Evolutionary conservation across 2,329 filamentous ascomycete genomes (phyloP), one percentile per base, ranked within the genome.

Genomic region (Diaporthe citri): DNA sequence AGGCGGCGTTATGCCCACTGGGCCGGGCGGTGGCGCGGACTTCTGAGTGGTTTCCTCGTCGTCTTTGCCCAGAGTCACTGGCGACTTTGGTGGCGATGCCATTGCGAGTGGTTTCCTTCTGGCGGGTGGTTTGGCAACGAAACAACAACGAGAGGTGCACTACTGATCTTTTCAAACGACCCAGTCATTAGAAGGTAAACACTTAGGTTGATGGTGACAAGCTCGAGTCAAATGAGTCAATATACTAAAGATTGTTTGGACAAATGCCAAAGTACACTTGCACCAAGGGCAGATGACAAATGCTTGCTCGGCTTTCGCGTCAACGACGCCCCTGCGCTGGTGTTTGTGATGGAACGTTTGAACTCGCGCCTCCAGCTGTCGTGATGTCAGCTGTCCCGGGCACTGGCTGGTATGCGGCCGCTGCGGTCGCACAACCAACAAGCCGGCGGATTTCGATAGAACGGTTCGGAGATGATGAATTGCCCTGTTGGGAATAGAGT

Each of bases 1-100:
- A 2, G 78, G 80, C 6, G 75, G 59, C 9, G 36, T 60, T 4
- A 5, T 15, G 22, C 36, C 57, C 10, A 36, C 8, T 43, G n/a
- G 13, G 9, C 39, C 36, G 5, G 39, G n/a, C n/a, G 39, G 36
- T 28, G 39, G n/a, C 3, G 36, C 13, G 13, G 36, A 12, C 36
- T 28, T 43, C 39, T 62, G 39, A 28, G 17, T 22, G 13, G 36
- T 12, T 31, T 43, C 59, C n/a, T 62, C 20, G n/a, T 22, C 59
- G 9, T 62, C 59, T 62, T 17, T 62, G 59, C 25, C n/a, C 15
- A 41, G 36, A 41, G n/a, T 41, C 7, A 25, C n/a, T 10, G 57
- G 4, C 25, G n/a, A 15, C n/a, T 60, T 43, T 43, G n/a, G 59
- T 20, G 59, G 39, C 1, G n/a, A 62, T 9, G 59, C n/a, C 59